Conservation (phyloP, 257 asterid genomes). For the Gardenia jasminoides region DNA sequence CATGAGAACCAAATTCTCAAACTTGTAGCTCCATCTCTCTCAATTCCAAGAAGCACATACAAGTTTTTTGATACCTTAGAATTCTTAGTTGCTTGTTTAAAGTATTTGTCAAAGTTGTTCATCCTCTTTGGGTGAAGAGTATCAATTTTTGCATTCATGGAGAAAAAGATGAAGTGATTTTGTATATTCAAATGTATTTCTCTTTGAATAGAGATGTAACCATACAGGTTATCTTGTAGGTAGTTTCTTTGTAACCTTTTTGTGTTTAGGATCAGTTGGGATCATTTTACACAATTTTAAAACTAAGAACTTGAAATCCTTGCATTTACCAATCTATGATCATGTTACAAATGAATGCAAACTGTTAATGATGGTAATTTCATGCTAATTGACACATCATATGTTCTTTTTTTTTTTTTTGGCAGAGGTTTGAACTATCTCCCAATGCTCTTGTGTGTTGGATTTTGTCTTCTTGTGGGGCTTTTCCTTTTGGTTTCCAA, state of each 20-base stretch:
- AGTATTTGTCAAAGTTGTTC: neutral
- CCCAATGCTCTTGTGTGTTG: too few species aligned
- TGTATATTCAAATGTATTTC: neutral
- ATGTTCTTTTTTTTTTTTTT: neutral
- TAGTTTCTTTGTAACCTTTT: neutral
- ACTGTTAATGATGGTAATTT: neutral
- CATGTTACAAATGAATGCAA: neutral
- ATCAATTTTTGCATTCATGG: neutral
- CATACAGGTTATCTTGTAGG: neutral
- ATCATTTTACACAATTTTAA: neutral
- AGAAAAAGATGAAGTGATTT: neutral
- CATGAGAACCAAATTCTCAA: neutral
- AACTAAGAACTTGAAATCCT: neutral
- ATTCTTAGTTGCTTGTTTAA: neutral
- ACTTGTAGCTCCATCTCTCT: neutral
- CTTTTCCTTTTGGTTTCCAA: too few species aligned
- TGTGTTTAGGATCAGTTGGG: neutral
- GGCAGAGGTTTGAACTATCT: too few species aligned
- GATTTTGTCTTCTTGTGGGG: too few species aligned
- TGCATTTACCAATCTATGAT: neutral
- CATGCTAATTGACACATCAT: neutral
- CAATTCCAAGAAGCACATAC: neutral
- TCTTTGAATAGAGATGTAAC: neutral
- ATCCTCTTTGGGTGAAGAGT: neutral
- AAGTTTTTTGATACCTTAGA: neutral